Base-by-base conservation (phyloP, 1,284 basidiomycete genomes). In the Anthracocystis panici-leucophaei region DNA sequence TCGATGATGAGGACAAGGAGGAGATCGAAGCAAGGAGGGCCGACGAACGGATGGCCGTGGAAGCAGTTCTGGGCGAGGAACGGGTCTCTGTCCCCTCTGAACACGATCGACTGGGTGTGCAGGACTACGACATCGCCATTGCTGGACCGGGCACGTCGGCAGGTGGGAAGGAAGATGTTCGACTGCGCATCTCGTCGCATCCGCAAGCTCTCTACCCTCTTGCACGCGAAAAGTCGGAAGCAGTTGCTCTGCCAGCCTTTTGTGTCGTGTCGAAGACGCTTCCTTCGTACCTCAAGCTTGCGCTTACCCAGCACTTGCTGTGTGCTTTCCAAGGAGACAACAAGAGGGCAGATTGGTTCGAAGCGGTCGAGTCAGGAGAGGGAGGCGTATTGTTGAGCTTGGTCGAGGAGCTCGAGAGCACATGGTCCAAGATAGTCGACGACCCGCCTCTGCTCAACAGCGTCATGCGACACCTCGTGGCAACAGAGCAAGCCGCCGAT, bases 211-310 rank as follows among this genome's bases (percentile, higher is more conserved):
- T 87, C 5, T 91, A 80, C 45, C 69, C 78, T 9, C 29, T 57
- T 2, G 59, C 64, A 1, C 33, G 29, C 11, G 61, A 61, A n/a
- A 53, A 46, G 20, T n/a, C 48, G 1, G 31, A 63, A 16, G 40
- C 40, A 1, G 4, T 84, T 5, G 87, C 87, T 66, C 87, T 90
- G 6, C 93, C 94, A 0, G 86, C 90, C 0, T 90, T 95, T 85
- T 95, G 91, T 82, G 86, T 97, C 62, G 89, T 91, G 0, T 94
- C 93, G 1, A 82, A 86, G 0, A 89, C 89, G 0, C 87, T 92
- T 7, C 90, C 95, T 0, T 89, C 93, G 0, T 97, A 97, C 84
- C 88, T 97, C 69, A 91, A 93, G 35, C 89, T 97, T 0, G 91
- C 96, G 78, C 88, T 97, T 18, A 88, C 94, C n/a, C 89, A 90